Evolutionary conservation across 306 rosid species (phyloP).

Genomic region (Rosa rugosa): DNA sequence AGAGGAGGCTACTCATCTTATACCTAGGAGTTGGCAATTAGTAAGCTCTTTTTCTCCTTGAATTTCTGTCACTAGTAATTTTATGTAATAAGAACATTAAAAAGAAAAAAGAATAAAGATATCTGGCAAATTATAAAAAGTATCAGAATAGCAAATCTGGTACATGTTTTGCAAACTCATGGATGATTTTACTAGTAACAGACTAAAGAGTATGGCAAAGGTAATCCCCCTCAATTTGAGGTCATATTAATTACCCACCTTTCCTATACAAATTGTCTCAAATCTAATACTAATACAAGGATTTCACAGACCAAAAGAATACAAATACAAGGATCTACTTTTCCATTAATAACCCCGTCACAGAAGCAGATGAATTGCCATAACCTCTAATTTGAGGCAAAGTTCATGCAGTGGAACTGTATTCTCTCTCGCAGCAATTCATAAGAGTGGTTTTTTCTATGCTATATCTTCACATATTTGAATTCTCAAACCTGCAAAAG

Average conservation of each 20-base stretch:
- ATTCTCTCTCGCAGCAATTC: background rate
- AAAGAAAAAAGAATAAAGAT: too few relatives aligned
- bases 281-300: background rate
- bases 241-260: background rate
- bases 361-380: conserved; percentile 9
- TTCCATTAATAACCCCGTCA: background rate
- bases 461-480: conserved; percentile 22
- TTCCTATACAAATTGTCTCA: conserved; percentile 9
- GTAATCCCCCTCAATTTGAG: background rate
- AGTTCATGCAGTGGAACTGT: conserved; percentile 21
- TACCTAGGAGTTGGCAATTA: too few relatives aligned
- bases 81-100: too few relatives aligned
- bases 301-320: background rate
- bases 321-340: conserved; percentile 13
- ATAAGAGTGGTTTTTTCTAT: conserved; percentile 25
- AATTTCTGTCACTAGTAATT: too few relatives aligned
- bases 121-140: too few relatives aligned
- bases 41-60: too few relatives aligned
- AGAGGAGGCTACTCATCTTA: too few relatives aligned
- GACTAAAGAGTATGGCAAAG: background rate
- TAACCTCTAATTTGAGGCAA: background rate
- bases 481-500: conserved; percentile 53
- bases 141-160: too few relatives aligned
- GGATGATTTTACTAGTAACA: background rate
- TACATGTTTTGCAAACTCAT: background rate